phyloP scores from a whole-genome alignment of 2,329 filamentous ascomycete genomes.

The Myotisia sp. region DNA sequence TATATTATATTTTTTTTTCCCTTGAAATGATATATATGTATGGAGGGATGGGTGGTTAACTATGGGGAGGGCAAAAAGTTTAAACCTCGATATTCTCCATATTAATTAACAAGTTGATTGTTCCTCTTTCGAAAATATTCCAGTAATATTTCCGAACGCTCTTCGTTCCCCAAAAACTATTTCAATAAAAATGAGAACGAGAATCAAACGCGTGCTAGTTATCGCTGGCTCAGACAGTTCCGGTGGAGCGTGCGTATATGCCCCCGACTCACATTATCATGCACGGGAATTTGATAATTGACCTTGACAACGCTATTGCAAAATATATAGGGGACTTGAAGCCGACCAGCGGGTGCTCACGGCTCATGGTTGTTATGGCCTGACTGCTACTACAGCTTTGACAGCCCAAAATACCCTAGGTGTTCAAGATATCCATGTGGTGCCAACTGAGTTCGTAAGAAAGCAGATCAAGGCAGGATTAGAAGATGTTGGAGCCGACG shows the following conservation, averaged over 20 bases:
- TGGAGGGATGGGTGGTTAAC: too few species aligned
- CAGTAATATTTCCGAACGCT: too few species aligned
- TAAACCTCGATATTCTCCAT: too few species aligned
- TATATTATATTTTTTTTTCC: too few species aligned
- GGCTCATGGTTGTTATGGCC: conserved; percentile 84
- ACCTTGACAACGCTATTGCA: conserved; percentile 6
- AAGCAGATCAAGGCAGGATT: conserved; percentile 78
- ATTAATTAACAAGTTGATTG: too few species aligned
- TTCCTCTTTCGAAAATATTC: too few species aligned
- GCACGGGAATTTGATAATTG: neutral
- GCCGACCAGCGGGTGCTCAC: conserved; percentile 92
- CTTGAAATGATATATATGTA: too few species aligned
- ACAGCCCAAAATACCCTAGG: conserved; percentile 92
- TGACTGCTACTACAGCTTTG: conserved; percentile 87
- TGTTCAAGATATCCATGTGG: conserved; percentile 65
- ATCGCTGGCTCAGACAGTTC: conserved; percentile 86
- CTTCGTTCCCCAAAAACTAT: too few species aligned
- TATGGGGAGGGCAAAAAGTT: too few species aligned
- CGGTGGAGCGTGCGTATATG: conserved; percentile 59
- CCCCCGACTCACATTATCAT: conserved; percentile 9
- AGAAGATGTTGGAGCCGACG: conserved; percentile 72
- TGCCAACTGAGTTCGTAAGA: conserved; percentile 62
- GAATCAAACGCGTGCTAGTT: conserved; percentile 49
- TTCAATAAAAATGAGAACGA: too few species aligned
- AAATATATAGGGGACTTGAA: conserved; percentile 59